Evolutionary conservation across 768 basidiomycete species (phyloP).

Genomic region (Mycena rebaudengoi): DNA sequence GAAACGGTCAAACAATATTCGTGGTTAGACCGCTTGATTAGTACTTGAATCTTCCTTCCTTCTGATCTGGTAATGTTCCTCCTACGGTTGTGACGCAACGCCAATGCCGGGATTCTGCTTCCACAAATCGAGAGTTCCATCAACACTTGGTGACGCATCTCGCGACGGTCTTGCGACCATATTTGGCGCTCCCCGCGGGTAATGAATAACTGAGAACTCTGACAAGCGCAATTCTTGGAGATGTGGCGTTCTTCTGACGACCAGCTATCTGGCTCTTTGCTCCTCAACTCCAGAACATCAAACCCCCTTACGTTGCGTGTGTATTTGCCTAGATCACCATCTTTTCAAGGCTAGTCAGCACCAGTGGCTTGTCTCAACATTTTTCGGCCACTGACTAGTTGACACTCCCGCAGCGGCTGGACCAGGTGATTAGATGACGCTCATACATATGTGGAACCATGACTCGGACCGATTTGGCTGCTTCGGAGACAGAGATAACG

Average conservation of each 20-base stretch:
- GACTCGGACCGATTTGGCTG: conserved; percentile 15
- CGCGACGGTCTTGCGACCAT: too few species aligned
- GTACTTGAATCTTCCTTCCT: too few species aligned
- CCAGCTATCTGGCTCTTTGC: conserved; percentile 13
- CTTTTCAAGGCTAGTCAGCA: too few species aligned
- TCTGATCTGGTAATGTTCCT: too few species aligned
- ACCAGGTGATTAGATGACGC: conserved; percentile 21
- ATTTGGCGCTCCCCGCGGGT: conserved; percentile 6
- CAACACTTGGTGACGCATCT: too few species aligned
- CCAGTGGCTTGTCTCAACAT: conserved; percentile 22
- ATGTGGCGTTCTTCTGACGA: conserved; percentile 28
- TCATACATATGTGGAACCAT: conserved; percentile 11
- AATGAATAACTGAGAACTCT: background rate
- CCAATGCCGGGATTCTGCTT: too few species aligned
- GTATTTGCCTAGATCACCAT: too few species aligned
- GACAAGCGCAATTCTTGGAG: conserved; percentile 15
- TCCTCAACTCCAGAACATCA: conserved; percentile 26
- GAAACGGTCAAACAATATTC: too few species aligned
- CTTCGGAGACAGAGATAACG: conserved; percentile 25
- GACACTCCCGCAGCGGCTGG: conserved; percentile 13
- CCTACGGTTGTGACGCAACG: too few species aligned
- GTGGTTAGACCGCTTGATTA: too few species aligned
- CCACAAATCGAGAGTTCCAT: too few species aligned
- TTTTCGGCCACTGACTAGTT: conserved; percentile 6
- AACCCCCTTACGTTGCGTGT: conserved; percentile 10